Evolutionary conservation across 1,139 yeast species (phyloP), one percentile per base, ranked within the genome.

Genomic region (Suhomyces anneliseae): DNA sequence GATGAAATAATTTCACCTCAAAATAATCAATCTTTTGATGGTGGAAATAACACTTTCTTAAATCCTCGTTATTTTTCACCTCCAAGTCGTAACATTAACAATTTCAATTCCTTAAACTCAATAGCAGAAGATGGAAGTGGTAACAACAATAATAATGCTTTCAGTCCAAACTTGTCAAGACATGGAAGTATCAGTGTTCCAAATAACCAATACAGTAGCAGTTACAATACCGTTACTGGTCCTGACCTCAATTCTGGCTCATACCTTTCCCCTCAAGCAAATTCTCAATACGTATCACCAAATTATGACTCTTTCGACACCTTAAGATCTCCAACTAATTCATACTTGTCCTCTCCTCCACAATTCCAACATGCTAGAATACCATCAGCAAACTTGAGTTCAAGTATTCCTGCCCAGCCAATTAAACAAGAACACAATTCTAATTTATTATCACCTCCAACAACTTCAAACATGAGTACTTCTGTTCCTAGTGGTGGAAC

Each of bases 41-140:
- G 57, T 43, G 58, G 58, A 43, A 55, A 56, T 42, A 51, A 54
- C 38, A 49, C 62, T 40, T 72, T 68, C 44, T 55, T 72, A 41
- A 70, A 67, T 43, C 68, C 77, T 7, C 76, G 72, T 49, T 74
- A 72, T 55, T 74, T 74, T 48, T 72, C 78, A 1, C 79, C 79
- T 3, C 67, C 74, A 6, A 62, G 58, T 14, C 64, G 58, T 45
- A 56, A 47, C 43, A 49, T 56, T 10, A 54, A 54, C 42, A 61
- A 65, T 47, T 69, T 60, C 45, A 62, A 62, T 47, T 56, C 64
- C 12, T 60, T 70, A 41, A 64, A 68, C 42, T 58, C 72, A 3
- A 70, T 70, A 38, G 71, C 72, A 3, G 75, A 70, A 50, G 65
- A 62, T 50, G 32, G 32, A 50, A 65, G 61, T 50, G 32, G 32